Conservation (phyloP, 257 asterid species). For the Capsicum pubescens region DNA sequence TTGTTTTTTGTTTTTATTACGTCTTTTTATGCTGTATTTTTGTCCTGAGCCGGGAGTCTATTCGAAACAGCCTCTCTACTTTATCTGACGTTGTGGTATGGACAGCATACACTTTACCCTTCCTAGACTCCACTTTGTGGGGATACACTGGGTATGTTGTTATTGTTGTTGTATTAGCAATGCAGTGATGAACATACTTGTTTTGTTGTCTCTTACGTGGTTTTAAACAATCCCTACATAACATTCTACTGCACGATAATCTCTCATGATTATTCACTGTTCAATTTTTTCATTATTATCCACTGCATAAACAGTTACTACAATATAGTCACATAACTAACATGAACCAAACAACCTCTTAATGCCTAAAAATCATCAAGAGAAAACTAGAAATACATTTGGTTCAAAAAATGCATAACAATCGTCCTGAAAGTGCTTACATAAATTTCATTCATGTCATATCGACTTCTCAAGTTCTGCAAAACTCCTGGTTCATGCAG, state of each 20-base stretch:
- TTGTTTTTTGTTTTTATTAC: no score
- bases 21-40: no score
- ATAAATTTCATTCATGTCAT: slow-evolving; percentile 76
- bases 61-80: no score
- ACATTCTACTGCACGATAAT: neutral
- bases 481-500: slow-evolving; percentile 94
- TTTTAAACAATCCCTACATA: neutral
- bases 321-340: neutral
- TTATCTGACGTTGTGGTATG: no score
- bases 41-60: no score
- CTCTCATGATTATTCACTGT: neutral
- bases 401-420: neutral
- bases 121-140: no score
- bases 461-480: slow-evolving; percentile 72
- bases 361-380: neutral
- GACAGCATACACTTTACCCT: no score
- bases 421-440: slow-evolving; percentile 49
- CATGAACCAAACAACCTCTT: neutral
- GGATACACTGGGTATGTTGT: no score
- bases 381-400: neutral
- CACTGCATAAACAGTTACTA: neutral
- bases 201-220: no score
- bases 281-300: neutral
- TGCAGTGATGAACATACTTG: neutral
- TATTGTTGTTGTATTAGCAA: neutral